Percentiles rank a stretch among this genome's conserved stretches.
phyloP scores from a whole-genome alignment of 2,329 filamentous ascomycete genomes.

The Raffaelea arxii region DNA sequence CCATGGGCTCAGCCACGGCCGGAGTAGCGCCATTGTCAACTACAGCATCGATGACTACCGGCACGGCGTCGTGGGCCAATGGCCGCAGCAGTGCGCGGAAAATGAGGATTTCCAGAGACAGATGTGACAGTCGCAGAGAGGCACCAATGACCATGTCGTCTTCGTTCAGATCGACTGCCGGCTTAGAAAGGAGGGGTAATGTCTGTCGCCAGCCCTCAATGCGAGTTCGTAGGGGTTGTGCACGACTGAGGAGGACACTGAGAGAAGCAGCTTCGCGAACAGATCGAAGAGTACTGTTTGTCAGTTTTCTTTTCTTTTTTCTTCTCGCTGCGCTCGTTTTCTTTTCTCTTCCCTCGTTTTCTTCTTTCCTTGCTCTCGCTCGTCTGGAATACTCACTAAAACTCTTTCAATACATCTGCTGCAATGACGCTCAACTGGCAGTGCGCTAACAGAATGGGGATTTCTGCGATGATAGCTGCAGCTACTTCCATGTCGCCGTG shows the following conservation, averaged over 20 bases:
- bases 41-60: conserved; percentile 3
- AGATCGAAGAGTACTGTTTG: background rate
- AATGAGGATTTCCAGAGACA: conserved; percentile 17
- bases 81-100: conserved; percentile 18
- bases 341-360: background rate
- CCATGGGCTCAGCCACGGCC: conserved; percentile 14
- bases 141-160: conserved; percentile 16
- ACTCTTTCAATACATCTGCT: conserved; percentile 15
- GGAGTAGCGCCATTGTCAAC: conserved; percentile 4
- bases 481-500: conserved; percentile 1
- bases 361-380: background rate
- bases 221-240: conserved; percentile 15
- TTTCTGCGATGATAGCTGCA: conserved; percentile 4
- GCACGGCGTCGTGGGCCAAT: conserved; percentile 8
- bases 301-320: background rate
- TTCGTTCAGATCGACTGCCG: conserved; percentile 12
- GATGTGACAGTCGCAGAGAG: conserved; percentile 14
- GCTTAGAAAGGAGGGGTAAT: conserved; percentile 14
- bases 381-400: background rate
- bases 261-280: conserved; percentile 5
- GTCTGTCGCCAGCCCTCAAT: conserved; percentile 18
- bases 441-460: conserved; percentile 14
- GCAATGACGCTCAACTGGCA: conserved; percentile 14
- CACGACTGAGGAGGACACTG: conserved; percentile 12
- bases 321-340: background rate